phyloP scores from a whole-genome alignment of 345 rosid genomes.

The Arabidopsis suecica region DNA sequence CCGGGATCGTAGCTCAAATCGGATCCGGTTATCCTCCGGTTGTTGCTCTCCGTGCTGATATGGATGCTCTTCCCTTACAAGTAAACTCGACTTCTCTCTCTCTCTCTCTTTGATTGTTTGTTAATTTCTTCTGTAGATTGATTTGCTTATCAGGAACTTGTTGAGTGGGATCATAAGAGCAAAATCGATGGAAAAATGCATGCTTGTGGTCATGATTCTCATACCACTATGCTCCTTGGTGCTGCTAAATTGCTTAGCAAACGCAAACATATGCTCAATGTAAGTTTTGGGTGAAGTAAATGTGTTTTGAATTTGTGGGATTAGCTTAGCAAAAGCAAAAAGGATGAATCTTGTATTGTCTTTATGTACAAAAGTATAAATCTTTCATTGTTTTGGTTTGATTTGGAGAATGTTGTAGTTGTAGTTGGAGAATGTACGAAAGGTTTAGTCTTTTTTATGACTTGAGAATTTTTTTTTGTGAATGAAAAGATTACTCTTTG shows the following conservation, averaged over 20 bases:
- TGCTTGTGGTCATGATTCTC: conserved; percentile 87
- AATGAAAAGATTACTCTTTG: conserved; percentile 8
- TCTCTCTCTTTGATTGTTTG: background rate
- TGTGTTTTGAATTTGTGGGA: conserved; percentile 5
- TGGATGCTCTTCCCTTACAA: conserved; percentile 81
- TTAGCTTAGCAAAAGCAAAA: background rate
- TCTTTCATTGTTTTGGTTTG: conserved; percentile 4
- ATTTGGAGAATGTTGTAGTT: conserved; percentile 2
- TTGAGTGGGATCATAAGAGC: conserved; percentile 89
- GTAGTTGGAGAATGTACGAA: background rate
- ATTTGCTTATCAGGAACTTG: conserved; percentile 60
- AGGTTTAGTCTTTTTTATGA: background rate
- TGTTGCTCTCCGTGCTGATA: conserved; percentile 88
- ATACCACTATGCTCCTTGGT: conserved; percentile 89
- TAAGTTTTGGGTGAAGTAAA: conserved; percentile 39
- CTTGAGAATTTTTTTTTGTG: background rate
- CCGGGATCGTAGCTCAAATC: conserved; percentile 74
- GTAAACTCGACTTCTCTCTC: conserved; percentile 9
- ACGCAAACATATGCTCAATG: conserved; percentile 67
- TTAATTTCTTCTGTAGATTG: background rate
- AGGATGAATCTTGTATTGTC: conserved; percentile 1
- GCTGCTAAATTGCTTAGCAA: conserved; percentile 86
- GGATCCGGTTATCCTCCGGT: conserved; percentile 75
- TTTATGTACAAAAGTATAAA: background rate
- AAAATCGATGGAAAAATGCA: conserved; percentile 84